Evolutionary conservation across 805 yeast species (phyloP).

Genomic region (Naumovozyma castellii): DNA sequence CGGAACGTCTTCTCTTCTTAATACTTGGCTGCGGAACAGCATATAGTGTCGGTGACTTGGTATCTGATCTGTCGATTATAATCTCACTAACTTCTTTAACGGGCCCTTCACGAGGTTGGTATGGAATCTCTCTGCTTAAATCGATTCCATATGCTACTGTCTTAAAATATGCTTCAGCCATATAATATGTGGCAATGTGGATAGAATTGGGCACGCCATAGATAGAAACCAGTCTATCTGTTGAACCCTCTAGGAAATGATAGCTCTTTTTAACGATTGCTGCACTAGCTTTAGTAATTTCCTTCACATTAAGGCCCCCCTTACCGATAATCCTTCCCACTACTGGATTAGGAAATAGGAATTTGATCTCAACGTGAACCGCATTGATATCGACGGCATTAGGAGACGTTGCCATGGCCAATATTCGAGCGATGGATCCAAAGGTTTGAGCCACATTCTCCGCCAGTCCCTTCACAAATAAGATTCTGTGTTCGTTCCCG

Average conservation of each 20-base stretch:
- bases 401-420: slow-evolving; percentile 23
- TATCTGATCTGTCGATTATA: no score
- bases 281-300: slow-evolving; percentile 72
- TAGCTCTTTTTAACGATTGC: slow-evolving; percentile 66
- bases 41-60: no score
- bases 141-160: neutral
- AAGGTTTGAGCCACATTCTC: slow-evolving; percentile 77
- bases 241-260: slow-evolving; percentile 57
- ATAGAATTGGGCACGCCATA: slow-evolving; percentile 79
- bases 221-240: slow-evolving; percentile 60
- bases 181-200: slow-evolving; percentile 70
- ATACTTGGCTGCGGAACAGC: no score
- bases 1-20: no score
- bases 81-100: no score
- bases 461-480: slow-evolving; percentile 61
- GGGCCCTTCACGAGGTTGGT: neutral
- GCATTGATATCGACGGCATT: neutral
- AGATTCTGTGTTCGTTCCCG: no score
- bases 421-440: slow-evolving; percentile 59
- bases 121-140: neutral
- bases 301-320: slow-evolving; percentile 60
- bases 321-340: slow-evolving; percentile 76
- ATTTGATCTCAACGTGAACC: slow-evolving; percentile 39
- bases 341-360: slow-evolving; percentile 64
- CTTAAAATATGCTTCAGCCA: slow-evolving; percentile 36